Percentiles rank a stretch among this genome's conserved stretches.
Evolutionary conservation across 805 yeast species (phyloP).

Genomic region (Nakazawaea wickerhamii): DNA sequence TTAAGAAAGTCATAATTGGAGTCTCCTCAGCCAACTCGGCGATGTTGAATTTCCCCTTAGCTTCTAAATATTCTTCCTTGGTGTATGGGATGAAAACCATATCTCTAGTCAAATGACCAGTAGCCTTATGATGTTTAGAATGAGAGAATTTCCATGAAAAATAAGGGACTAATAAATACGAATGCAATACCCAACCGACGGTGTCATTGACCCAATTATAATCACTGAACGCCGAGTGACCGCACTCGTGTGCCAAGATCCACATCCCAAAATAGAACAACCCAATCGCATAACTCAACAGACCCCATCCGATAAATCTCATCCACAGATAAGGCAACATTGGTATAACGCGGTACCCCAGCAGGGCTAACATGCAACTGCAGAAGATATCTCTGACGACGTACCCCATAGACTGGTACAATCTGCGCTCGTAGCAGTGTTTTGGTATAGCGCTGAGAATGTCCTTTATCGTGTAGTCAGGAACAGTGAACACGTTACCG

Average conservation of each 20-base stretch:
- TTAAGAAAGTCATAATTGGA: slow-evolving; percentile 41
- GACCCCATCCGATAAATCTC: slow-evolving; percentile 38
- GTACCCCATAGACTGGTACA: slow-evolving; percentile 42
- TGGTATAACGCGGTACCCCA: slow-evolving; percentile 40
- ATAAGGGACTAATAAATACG: slow-evolving; percentile 52
- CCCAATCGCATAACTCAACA: slow-evolving; percentile 36
- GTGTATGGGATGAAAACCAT: slow-evolving; percentile 56
- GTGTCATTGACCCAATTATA: slow-evolving; percentile 46
- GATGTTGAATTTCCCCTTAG: slow-evolving; percentile 28
- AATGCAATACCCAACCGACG: slow-evolving; percentile 58
- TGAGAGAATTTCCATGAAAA: slow-evolving; percentile 60
- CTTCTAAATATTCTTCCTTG: slow-evolving; percentile 37
- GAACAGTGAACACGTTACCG: slow-evolving; percentile 53
- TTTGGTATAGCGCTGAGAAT: slow-evolving; percentile 53
- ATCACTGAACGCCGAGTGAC: slow-evolving; percentile 58
- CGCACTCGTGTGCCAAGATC: slow-evolving; percentile 63
- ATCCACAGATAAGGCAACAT: slow-evolving; percentile 25
- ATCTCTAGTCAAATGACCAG: slow-evolving; percentile 55
- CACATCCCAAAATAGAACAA: slow-evolving; percentile 53
- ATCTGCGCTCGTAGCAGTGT: slow-evolving; percentile 53
- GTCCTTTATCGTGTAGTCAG: slow-evolving; percentile 58
- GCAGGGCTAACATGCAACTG: slow-evolving; percentile 36
- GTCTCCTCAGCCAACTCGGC: slow-evolving; percentile 49
- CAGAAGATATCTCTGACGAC: slow-evolving; percentile 47
- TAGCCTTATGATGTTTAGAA: slow-evolving; percentile 58